Base-by-base conservation (phyloP, 345 rosid genomes). In the Zanthoxylum bungeanum region DNA sequence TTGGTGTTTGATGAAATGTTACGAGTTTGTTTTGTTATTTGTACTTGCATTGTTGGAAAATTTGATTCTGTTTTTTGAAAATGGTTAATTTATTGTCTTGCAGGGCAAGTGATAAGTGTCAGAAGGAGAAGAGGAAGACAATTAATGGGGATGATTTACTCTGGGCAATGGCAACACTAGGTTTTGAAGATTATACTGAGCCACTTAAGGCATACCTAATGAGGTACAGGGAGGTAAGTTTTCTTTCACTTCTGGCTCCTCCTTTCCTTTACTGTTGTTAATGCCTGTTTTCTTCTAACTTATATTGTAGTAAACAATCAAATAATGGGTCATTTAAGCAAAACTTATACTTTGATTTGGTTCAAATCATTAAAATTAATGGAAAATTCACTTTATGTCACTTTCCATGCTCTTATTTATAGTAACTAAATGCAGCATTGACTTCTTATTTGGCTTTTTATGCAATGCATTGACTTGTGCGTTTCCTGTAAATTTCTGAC, bases 131-230 rank as follows among this genome's bases (percentile, higher is more conserved):
- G 79, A 76, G 95, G 69, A 89, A 89, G 82, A 89, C 92, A 21
- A 85, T 87, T 65, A 86, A 89, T 76, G 95, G 95, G 64, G 90
- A 89, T 78, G 95, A 89, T 81, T 69, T 89, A 80, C 68, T 89
- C 55, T 87, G 95, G 95, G 95, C 95, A 27, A 89, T 89, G 95
- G 85, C 92, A 2, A 87, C 95, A 0, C 69, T 89, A 46, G 95
- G 92, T 9, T 89, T 89, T 79, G 92, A 89, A 70, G 90, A 87
- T 72, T 89, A 87, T 42, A 78, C 87, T 28, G 92, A 84, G 52
- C 90, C 89, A 0, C 79, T 87, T 19, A 89, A 87, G 82, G 72
- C 80, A 22, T 89, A 87, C 82, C 86, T 89, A 28, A 76, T 83
- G 36, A 80, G 86, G 80, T 87, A 84, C 71, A 82, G 95, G 51